Conservation (phyloP, 192 early-diverging fungal genomes). For the Linnemannia hyalina region DNA sequence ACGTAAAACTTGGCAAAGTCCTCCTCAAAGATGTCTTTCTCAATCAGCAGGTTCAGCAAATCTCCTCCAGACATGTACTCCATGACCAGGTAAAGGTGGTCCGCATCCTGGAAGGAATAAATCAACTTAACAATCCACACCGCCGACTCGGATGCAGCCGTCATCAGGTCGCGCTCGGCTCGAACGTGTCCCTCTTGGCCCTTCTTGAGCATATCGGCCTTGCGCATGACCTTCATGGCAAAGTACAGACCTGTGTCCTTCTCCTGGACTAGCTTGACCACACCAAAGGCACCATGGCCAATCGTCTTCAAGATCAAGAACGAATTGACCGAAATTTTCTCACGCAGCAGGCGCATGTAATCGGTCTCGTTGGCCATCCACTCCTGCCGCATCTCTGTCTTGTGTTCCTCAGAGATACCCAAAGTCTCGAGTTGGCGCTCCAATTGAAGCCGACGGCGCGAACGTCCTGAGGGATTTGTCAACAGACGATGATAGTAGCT, state of each 20-base stretch:
- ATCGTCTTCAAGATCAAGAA: slow-evolving; percentile 82
- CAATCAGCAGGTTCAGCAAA: slow-evolving; percentile 93
- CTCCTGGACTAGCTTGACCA: slow-evolving; percentile 82
- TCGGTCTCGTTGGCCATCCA: slow-evolving; percentile 66
- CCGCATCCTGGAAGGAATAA: slow-evolving; percentile 93
- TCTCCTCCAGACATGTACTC: slow-evolving; percentile 98
- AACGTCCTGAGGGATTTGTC: slow-evolving; percentile 61
- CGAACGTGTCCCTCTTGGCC: slow-evolving; percentile 80
- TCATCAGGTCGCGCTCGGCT: slow-evolving; percentile 81
- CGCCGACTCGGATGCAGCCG: slow-evolving; percentile 64
- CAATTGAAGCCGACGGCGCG: slow-evolving; percentile 63
- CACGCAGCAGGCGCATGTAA: slow-evolving; percentile 62
- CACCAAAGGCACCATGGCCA: slow-evolving; percentile 86
- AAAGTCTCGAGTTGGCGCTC: slow-evolving; percentile 64
- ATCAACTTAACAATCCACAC: slow-evolving; percentile 92
- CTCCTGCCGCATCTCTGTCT: slow-evolving; percentile 62
- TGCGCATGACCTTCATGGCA: slow-evolving; percentile 86
- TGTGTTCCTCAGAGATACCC: slow-evolving; percentile 64
- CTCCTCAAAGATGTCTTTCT: slow-evolving; percentile 83
- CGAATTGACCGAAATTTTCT: slow-evolving; percentile 56
- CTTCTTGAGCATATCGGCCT: slow-evolving; percentile 79
- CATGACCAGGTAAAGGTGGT: slow-evolving; percentile 95
- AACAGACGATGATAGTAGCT: slow-evolving; percentile 69
- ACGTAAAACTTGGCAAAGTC: slow-evolving; percentile 87
- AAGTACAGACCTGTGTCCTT: slow-evolving; percentile 80